phyloP scores from a whole-genome alignment of 2,329 filamentous ascomycete species.

The Ascochyta pisi region DNA sequence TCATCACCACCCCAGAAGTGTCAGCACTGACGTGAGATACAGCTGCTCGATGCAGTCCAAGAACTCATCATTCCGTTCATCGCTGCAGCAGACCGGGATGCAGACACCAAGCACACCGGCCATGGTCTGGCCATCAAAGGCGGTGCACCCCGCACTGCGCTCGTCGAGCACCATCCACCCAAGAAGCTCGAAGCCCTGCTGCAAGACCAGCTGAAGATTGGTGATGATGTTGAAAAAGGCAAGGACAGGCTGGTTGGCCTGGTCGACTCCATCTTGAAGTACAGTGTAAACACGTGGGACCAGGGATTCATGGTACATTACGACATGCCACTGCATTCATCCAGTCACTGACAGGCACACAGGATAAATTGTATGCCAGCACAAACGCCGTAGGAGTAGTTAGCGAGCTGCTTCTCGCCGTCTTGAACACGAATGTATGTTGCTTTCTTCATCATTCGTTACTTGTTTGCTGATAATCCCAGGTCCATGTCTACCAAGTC shows the following conservation, averaged over 20 bases:
- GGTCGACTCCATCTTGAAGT: slow-evolving; percentile 74
- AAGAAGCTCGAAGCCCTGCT: slow-evolving; percentile 53
- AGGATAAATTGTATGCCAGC: slow-evolving; percentile 89
- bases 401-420: slow-evolving; percentile 82
- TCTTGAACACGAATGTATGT: slow-evolving; percentile 84
- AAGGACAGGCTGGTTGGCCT: slow-evolving; percentile 54
- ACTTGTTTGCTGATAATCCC: background rate
- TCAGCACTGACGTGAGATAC: slow-evolving; percentile 12
- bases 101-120: slow-evolving; percentile 62
- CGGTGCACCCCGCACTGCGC: slow-evolving; percentile 53
- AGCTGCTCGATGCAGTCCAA: slow-evolving; percentile 74
- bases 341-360: background rate
- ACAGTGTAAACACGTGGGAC: slow-evolving; percentile 98
- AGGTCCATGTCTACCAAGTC: slow-evolving; percentile 91
- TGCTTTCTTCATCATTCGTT: background rate
- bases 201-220: slow-evolving; percentile 42
- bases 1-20: slow-evolving; percentile 1
- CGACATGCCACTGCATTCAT: background rate
- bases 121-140: slow-evolving; percentile 68
- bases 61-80: slow-evolving; percentile 75
- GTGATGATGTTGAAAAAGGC: slow-evolving; percentile 47
- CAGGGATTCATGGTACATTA: slow-evolving; percentile 76
- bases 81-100: slow-evolving; percentile 70
- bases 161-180: slow-evolving; percentile 55
- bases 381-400: slow-evolving; percentile 86